phyloP scores from a whole-genome alignment of 345 rosid species.

The Crucihimalaya himalaica region DNA sequence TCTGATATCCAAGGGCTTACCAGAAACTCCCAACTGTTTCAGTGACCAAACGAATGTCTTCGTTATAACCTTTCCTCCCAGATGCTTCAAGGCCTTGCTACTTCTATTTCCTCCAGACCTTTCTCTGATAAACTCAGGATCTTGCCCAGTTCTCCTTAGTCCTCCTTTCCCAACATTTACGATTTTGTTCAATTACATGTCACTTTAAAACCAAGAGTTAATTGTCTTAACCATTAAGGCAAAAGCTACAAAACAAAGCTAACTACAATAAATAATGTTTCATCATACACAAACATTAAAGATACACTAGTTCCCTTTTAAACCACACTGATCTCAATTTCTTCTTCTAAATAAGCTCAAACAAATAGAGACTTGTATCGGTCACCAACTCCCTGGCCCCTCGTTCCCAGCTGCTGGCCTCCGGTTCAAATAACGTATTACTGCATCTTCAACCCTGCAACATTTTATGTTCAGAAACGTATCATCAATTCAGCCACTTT shows the following conservation, averaged over 20 bases:
- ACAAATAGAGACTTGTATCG: slow-evolving; percentile 22
- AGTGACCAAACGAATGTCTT: neutral
- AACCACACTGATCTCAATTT: neutral
- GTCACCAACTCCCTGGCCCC: slow-evolving; percentile 80
- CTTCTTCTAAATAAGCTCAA: slow-evolving; percentile 14
- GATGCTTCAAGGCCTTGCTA: neutral
- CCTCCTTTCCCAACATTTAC: neutral
- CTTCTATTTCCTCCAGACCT: neutral
- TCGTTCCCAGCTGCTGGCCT: slow-evolving; percentile 86
- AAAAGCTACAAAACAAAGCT: slow-evolving; percentile 29
- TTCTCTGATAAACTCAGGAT: neutral
- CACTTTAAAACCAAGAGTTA: neutral
- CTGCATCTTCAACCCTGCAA: slow-evolving; percentile 97
- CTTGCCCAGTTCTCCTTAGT: neutral
- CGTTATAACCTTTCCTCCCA: neutral
- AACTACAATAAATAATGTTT: slow-evolving; percentile 13
- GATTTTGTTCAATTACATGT: neutral
- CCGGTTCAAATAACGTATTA: slow-evolving; percentile 88
- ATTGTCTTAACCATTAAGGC: neutral
- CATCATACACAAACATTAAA: slow-evolving; percentile 31
- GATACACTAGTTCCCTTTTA: slow-evolving; percentile 10
- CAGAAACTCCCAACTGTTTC: slow-evolving; percentile 4
- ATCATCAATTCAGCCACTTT: slow-evolving; percentile 21
- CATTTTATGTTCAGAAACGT: slow-evolving; percentile 21
- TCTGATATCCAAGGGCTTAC: neutral